Evolutionary conservation across 2,329 filamentous ascomycete species (phyloP), one percentile per base, ranked within the genome.

Genomic region (Hirsutella rhossiliensis): DNA sequence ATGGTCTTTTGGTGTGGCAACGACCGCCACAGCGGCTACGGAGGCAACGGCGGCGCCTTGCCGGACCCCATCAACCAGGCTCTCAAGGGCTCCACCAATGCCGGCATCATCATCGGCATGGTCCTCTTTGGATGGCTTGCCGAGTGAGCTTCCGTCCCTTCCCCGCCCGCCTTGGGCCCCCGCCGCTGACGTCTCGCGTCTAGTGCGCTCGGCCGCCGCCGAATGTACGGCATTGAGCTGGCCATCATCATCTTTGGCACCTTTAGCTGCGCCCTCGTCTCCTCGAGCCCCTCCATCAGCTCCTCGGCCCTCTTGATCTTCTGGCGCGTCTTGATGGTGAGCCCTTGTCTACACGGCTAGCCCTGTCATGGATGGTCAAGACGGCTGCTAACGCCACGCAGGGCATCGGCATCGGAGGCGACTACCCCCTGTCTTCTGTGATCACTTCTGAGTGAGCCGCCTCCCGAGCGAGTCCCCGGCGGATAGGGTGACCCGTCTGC

Each of bases 211-310:
- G 87, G 87, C 39, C 77, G 86, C 37, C 80, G 87, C 58, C 78
- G 76, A 52, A 90, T 94, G 82, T 92, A 92, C 57, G 86, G 86
- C 41, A 70, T 87, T 27, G 84, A 88, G 58, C 62, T 88, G 41
- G 78, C 77, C 45, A 72, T 89, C 49, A 85, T 87, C 55, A 79
- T 87, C 47, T 67, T 82, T 45, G 75, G 78, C 13, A 87, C 84
- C 1, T 63, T 87, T 38, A 78, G 78, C 46, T 82, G 82, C 56
- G 68, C 79, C 18, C 69, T 85, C 23, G 71, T 77, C 12, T 75
- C 78, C 2, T 68, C 73, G 13, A 84, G 80, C 44, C 69, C 70
- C 15, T 67, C 75, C 18, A 71, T 86, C 51, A 75, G 71, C 40
- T 69, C 75, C 46, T 74, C 74, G 11, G 77, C 75, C 4, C 57